phyloP scores from a whole-genome alignment of 139 green algal genomes.

The Chlorella sp. region DNA sequence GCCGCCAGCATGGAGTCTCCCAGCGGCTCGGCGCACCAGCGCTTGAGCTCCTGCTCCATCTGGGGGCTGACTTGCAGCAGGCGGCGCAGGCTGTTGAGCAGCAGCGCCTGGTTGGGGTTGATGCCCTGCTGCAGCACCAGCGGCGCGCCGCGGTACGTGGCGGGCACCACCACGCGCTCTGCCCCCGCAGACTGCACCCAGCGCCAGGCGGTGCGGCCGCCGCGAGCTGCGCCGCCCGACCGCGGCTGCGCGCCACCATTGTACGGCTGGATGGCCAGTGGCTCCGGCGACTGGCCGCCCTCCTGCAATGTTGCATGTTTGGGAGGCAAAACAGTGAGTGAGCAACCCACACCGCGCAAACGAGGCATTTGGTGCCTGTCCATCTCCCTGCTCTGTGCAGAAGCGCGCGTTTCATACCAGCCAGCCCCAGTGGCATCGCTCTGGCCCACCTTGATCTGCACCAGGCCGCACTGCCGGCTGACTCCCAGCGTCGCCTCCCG shows the following conservation, averaged over 20 bases:
- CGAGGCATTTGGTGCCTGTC: not conserved
- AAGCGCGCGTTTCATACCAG: too few species aligned
- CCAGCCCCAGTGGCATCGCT: too few species aligned
- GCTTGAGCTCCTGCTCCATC: slow-evolving; percentile 50
- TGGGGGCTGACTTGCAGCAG: slow-evolving; percentile 58
- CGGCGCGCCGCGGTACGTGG: slow-evolving; percentile 17
- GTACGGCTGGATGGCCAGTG: slow-evolving; percentile 17
- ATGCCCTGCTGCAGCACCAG: slow-evolving; percentile 36
- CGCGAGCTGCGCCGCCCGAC: not conserved
- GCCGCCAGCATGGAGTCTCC: slow-evolving; percentile 21
- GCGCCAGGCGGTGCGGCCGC: slow-evolving; percentile 32
- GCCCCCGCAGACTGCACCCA: slow-evolving; percentile 4
- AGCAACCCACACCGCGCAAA: not conserved
- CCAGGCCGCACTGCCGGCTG: slow-evolving; percentile 64
- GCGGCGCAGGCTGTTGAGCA: slow-evolving; percentile 64
- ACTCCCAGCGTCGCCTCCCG: slow-evolving; percentile 53
- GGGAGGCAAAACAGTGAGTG: not conserved
- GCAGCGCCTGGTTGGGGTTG: slow-evolving; percentile 53
- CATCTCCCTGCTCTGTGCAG: not conserved
- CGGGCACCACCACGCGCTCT: slow-evolving; percentile 1
- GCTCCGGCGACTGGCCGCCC: slow-evolving; percentile 16
- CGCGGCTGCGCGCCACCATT: not conserved
- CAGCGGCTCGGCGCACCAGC: slow-evolving; percentile 48
- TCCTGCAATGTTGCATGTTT: not conserved
- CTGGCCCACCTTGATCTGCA: slow-evolving; percentile 41